These are phyloP conservation scores for Penicillium roqueforti DNA, from an alignment of 495 filamentous ascomycete species.

Conservation along the genomic window DNA sequence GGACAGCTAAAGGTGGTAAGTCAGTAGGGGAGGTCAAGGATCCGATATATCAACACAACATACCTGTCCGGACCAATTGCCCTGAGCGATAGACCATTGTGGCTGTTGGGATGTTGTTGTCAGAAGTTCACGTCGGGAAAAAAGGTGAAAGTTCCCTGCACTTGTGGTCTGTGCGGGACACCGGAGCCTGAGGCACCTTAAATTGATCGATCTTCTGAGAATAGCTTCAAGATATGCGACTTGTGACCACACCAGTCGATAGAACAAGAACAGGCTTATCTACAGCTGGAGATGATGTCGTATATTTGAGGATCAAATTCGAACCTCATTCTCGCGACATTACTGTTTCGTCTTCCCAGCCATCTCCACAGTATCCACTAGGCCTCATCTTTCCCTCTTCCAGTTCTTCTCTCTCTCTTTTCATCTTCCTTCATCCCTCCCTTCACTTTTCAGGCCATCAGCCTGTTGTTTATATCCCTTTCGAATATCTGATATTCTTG, in stretches of 20 bases:
- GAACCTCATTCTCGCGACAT: neutral
- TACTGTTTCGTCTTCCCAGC: slow-evolving; percentile 9
- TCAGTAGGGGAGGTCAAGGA: neutral
- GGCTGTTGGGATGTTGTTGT: slow-evolving; percentile 30
- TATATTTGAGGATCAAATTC: neutral
- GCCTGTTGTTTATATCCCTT: slow-evolving; percentile 20
- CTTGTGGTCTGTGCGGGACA: slow-evolving; percentile 14
- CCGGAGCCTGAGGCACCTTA: slow-evolving; percentile 25
- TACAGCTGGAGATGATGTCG: neutral
- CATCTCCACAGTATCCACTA: slow-evolving; percentile 39
- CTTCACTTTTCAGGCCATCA: slow-evolving; percentile 18
- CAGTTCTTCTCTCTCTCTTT: slow-evolving; percentile 20
- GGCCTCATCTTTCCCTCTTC: slow-evolving; percentile 30
- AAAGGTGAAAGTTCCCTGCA: slow-evolving; percentile 33
- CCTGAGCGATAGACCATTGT: slow-evolving; percentile 41
- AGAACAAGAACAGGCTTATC: neutral
- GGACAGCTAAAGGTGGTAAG: slow-evolving; percentile 26
- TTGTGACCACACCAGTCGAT: neutral
- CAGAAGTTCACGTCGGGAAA: slow-evolving; percentile 21
- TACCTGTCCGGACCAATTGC: slow-evolving; percentile 42
- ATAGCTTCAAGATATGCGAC: slow-evolving; percentile 8
- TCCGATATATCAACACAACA: neutral
- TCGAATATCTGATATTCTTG: neutral
- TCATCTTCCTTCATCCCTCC: slow-evolving; percentile 19
- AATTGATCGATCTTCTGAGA: slow-evolving; percentile 12